Base-by-base conservation (phyloP, 805 yeast species). In the Wickerhamiella domercqiae region DNA sequence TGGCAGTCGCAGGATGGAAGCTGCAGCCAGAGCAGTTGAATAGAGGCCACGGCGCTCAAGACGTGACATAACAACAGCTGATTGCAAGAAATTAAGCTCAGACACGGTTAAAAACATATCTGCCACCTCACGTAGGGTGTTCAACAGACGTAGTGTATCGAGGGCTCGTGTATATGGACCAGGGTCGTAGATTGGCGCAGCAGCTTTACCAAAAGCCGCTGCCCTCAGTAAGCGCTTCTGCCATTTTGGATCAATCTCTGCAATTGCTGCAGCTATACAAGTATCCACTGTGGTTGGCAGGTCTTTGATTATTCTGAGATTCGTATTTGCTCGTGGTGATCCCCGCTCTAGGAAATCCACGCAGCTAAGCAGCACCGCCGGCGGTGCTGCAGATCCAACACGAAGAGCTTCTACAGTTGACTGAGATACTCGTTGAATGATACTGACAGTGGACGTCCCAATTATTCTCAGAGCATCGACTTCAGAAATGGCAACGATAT, bases 281-380 rank as follows among this genome's bases (percentile, higher is more conserved):
- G 67, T 70, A 24, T 67, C 65, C 1, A 87, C 75, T 1, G 95
- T 94, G 2, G 59, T 58, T 0, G 57, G 52, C 18, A 80, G 56
- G 21, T 69, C 67, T 44, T 71, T 59, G 44, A 76, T 63, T 40
- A 71, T 53, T 55, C 68, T 64, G 24, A 86, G 62, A 43, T 78
- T 80, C 41, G 79, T 82, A 50, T 79, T 81, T 0, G 94, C 87
- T 48, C 77, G 76, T 0, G 94, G 82, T 0, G 90, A 71, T 46
- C 77, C 76, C 29, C 60, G 60, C 11, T 72, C 70, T 6, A 83
- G 59, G 41, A 78, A 67, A 29, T 75, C 77, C 28, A 75, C 66
- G 6, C 94, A 78, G 56, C 86, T 95, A 6, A 82, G 59, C 24
- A 90, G 59, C 18, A 87, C 77, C 2, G 94, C 82, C 22, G 90